Conservation (phyloP, 2,329 filamentous ascomycete genomes). For the Microdochium nivale region DNA sequence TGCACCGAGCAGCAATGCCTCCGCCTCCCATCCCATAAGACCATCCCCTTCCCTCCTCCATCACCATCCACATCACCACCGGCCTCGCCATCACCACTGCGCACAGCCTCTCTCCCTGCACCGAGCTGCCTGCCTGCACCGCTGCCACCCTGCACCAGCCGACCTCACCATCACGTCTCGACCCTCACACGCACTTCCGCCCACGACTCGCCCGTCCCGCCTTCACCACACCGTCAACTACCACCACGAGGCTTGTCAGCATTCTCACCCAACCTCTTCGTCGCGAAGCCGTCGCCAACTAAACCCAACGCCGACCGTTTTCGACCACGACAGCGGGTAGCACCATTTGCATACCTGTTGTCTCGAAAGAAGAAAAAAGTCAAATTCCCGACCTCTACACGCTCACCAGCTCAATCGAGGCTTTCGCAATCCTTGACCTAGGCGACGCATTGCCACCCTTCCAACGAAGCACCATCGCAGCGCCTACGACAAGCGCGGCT, state of each 20-base stretch:
- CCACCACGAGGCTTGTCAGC: conserved; percentile 6
- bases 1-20: conserved; percentile 19
- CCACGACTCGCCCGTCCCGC: conserved; percentile 10
- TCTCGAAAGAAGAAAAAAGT: too few species aligned
- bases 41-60: conserved; percentile 2
- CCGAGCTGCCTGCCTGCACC: background rate
- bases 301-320: conserved; percentile 4
- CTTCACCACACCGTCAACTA: background rate
- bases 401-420: too few species aligned
- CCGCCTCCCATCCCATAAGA: conserved; percentile 14
- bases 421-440: too few species aligned
- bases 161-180: conserved; percentile 3
- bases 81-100: conserved; percentile 13
- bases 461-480: background rate
- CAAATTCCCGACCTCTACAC: too few species aligned
- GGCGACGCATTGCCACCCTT: too few species aligned
- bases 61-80: conserved; percentile 13
- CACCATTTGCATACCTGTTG: too few species aligned
- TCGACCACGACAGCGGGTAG: too few species aligned
- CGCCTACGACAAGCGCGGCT: background rate
- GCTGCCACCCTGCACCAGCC: background rate
- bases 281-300: conserved; percentile 8
- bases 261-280: conserved; percentile 8
- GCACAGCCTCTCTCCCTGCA: conserved; percentile 8
- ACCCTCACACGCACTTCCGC: conserved; percentile 6